Base-by-base conservation (phyloP, 768 basidiomycete genomes). In the Suillus ampliporus region DNA sequence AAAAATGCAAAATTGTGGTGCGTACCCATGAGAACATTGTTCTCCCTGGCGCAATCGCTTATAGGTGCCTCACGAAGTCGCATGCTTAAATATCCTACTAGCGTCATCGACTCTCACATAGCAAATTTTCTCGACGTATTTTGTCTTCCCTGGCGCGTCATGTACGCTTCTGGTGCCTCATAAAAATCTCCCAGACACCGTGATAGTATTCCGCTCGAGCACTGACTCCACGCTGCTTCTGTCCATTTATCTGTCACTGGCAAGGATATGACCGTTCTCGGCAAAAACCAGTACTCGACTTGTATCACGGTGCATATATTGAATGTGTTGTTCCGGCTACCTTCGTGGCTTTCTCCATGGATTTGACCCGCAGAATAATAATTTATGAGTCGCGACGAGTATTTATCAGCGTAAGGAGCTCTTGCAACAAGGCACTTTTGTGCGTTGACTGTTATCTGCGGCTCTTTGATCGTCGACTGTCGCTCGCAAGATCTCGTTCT, bases 1-100 rank as follows among this genome's bases (percentile, higher is more conserved):
- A 81, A 76, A 83, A 79, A 74, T 82, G 71, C 58, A 70, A 72
- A 34, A 69, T 76, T 41, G 70, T 82, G 65, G 85, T 89, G 69
- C 47, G 38, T 35, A 41, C 37, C 51, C 53, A 54, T 54, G 37
- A 38, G 23, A 21, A 56, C 37, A 56, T 26, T 28, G 38, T 40
- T 51, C 23, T 48, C 41, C 46, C 61, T 58, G 65, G 57, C 48
- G 67, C 61, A 48, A 58, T 28, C 64, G 63, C 31, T n/a, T n/a
- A n/a, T 69, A 89, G 87, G 69, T 82, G 19, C 74, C 81, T 23
- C 77, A 83, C 46, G 61, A 69, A 35, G 76, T 84, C 35, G 71
- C 76, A 35, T 63, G 65, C 5, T 60, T 69, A 2, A 68, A 65
- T 0, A 62, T 80, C 6, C 34, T 83, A 11, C 64, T 81, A 15